Conservation (phyloP, 495 filamentous ascomycete species). For the Penicillium salamii region DNA sequence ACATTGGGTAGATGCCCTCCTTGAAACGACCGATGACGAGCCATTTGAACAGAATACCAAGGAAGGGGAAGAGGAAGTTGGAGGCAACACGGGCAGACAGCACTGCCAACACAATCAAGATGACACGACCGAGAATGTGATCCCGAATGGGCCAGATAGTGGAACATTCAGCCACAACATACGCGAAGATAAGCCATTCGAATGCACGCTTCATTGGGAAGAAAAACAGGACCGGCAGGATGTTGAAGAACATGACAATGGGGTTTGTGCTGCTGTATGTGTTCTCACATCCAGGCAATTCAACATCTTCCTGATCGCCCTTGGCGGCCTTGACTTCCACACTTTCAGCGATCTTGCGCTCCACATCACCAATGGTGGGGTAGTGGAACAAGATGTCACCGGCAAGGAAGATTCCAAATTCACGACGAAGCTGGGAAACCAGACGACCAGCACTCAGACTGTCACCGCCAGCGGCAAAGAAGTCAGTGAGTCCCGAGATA, state of each 20-base stretch:
- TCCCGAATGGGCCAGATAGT: conserved; percentile 19
- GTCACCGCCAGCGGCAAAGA: conserved; percentile 45
- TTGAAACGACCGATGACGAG: conserved; percentile 40
- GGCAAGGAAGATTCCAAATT: conserved; percentile 32
- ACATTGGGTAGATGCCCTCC: conserved; percentile 47
- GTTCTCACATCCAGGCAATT: conserved; percentile 23
- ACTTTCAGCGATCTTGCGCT: conserved; percentile 19
- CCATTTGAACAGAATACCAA: conserved; percentile 43
- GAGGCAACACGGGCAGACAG: conserved; percentile 25
- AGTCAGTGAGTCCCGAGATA: conserved; percentile 28
- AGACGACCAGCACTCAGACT: conserved; percentile 42
- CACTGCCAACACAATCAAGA: conserved; percentile 32
- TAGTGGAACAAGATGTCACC: conserved; percentile 40
- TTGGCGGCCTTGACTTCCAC: conserved; percentile 20
- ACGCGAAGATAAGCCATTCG: conserved; percentile 39
- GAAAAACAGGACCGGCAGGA: conserved; percentile 32
- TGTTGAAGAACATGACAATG: conserved; percentile 33
- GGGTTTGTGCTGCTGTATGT: conserved; percentile 39
- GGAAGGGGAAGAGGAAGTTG: conserved; percentile 25
- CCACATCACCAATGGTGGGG: conserved; percentile 20
- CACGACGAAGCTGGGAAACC: conserved; percentile 34
- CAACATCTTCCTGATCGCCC: conserved; percentile 7
- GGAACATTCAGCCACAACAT: conserved; percentile 25
- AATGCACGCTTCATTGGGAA: conserved; percentile 37
- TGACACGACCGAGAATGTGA: conserved; percentile 26